phyloP scores from a whole-genome alignment of 176 grass and related monocot genomes.

The Eremochloa ophiuroides region DNA sequence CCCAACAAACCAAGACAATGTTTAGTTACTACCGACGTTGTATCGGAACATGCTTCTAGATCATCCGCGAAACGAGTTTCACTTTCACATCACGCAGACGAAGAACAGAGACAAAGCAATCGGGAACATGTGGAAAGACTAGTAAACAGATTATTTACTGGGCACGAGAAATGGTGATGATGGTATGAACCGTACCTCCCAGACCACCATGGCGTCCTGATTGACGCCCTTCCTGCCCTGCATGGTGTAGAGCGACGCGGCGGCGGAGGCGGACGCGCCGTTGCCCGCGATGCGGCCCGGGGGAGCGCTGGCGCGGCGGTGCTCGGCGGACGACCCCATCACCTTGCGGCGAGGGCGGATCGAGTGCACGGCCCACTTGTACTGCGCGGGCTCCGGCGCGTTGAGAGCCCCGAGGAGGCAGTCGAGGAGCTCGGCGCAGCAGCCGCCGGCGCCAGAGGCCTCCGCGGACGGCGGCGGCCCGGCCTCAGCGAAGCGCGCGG shows the following conservation, averaged over 20 bases:
- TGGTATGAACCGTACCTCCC: conserved; percentile 37
- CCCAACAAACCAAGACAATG: conserved; percentile 18
- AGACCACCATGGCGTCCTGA: conserved; percentile 92
- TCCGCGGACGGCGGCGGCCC: conserved; percentile 4
- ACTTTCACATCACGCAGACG: conserved; percentile 3
- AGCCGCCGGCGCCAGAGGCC: neutral
- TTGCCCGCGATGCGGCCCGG: conserved; percentile 50
- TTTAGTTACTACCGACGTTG: neutral
- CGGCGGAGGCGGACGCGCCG: conserved; percentile 41
- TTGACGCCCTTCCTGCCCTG: conserved; percentile 93
- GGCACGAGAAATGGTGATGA: neutral
- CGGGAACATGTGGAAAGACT: neutral
- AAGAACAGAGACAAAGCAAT: neutral
- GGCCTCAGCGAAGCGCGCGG: conserved; percentile 26
- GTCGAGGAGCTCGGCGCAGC: conserved; percentile 56
- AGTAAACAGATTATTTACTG: neutral
- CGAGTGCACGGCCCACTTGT: conserved; percentile 12
- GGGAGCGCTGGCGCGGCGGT: neutral
- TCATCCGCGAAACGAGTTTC: neutral
- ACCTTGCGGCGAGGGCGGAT: conserved; percentile 27
- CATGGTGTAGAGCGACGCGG: conserved; percentile 75
- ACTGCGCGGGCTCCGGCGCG: conserved; percentile 18
- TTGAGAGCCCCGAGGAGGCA: conserved; percentile 54
- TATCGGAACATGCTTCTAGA: conserved; percentile 22
- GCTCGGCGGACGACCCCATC: conserved; percentile 18